phyloP scores from a whole-genome alignment of 176 grass and related monocot species.

The Ensete glaucum region DNA sequence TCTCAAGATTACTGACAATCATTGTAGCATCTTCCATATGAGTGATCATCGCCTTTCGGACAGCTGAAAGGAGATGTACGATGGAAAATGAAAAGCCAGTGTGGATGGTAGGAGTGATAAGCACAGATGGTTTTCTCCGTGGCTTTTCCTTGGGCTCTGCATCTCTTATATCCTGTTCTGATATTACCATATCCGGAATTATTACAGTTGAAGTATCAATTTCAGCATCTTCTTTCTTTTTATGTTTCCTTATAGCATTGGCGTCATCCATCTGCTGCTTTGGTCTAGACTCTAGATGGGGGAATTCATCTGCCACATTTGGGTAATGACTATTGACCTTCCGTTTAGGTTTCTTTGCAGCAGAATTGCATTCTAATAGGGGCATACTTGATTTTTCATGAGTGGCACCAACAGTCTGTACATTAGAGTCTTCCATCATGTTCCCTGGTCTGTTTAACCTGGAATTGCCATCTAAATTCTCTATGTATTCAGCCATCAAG shows the following conservation, averaged over 20 bases:
- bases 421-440: slow-evolving; percentile 33
- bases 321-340: slow-evolving; percentile 37
- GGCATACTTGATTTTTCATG: slow-evolving; percentile 30
- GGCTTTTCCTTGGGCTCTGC: slow-evolving; percentile 60
- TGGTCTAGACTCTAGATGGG: slow-evolving; percentile 25
- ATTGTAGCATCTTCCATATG: slow-evolving; percentile 29
- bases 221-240: slow-evolving; percentile 54
- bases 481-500: slow-evolving; percentile 30
- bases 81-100: slow-evolving; percentile 93
- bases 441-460: slow-evolving; percentile 29
- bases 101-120: slow-evolving; percentile 85
- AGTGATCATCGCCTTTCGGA: slow-evolving; percentile 73
- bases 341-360: slow-evolving; percentile 57
- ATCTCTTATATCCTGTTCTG: slow-evolving; percentile 31
- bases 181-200: slow-evolving; percentile 27
- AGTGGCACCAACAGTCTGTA: slow-evolving; percentile 15
- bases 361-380: slow-evolving; percentile 35
- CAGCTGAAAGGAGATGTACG: slow-evolving; percentile 78
- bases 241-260: slow-evolving; percentile 53
- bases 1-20: slow-evolving; percentile 31
- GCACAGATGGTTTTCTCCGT: slow-evolving; percentile 59
- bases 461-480: slow-evolving; percentile 27
- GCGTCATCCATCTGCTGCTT: slow-evolving; percentile 31
- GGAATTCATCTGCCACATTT: slow-evolving; percentile 33
- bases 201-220: slow-evolving; percentile 27